Evolutionary conservation across 495 filamentous ascomycete genomes (phyloP), one percentile per base, ranked within the genome.

Genomic region (Pyrenula aspistea): DNA sequence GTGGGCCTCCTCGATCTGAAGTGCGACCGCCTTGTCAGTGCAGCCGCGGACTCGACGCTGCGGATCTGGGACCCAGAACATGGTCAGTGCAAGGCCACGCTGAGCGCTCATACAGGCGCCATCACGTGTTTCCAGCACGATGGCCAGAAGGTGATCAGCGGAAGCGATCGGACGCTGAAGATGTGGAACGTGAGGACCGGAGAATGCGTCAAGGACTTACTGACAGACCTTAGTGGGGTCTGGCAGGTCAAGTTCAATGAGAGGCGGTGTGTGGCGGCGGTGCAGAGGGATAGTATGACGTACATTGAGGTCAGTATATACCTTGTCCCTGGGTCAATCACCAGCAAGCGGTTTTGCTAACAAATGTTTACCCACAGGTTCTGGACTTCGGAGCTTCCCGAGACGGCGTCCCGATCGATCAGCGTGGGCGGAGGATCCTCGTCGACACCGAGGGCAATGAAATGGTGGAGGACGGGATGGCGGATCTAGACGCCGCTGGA

Each of bases 51-150:
- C 65, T 93, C 89, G 48, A 97, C 94, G 1, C 75, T 99, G 15
- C 78, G 94, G 49, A 95, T 99, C 62, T 99, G 93, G 93, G 93
- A 99, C 67, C 94, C 93, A 1, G 89, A 95, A 65, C 89, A 78
- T 48, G 93, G 94, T 10, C 85, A 87, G 60, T 99, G 93, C 69
- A 93, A 89, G 68, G 87, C 83, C 63, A 91, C 82, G 19, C 73
- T 99, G 56, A 89, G 83, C 57, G 93, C 94, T 0, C 93, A 99
- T 62, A 96, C 91, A 2, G 93, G 91, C 53, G 93, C 93, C 15
- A 99, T 99, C 60, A 99, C 93, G 15, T 99, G 93, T 70, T 99
- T 99, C 71, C 94, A 97, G 67, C 93, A 99, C 62, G 93, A 99
- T 66, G 91, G 85, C 0, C 86, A 92, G 60, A 99, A 97, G 63